Conservation (phyloP, 192 early-diverging fungal species). For the Coemansia sp. region DNA sequence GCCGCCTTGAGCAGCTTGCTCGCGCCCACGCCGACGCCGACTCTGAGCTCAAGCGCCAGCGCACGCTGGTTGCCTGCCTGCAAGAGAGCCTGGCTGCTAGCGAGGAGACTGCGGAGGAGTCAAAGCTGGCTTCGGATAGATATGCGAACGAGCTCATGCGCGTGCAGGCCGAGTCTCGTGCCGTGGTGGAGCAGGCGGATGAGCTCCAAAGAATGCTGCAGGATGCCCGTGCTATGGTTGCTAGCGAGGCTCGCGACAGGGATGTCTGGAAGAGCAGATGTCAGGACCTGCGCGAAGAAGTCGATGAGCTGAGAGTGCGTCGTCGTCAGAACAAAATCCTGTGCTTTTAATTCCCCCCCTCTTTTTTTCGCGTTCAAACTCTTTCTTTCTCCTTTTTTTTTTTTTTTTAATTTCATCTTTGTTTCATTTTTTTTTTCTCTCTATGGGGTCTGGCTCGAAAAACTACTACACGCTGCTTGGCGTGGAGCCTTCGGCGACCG, state of each 20-base stretch:
- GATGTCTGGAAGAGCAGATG: constrained; percentile 48
- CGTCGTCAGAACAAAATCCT: constrained; percentile 39
- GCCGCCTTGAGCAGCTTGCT: not conserved
- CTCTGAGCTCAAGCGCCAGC: constrained; percentile 17
- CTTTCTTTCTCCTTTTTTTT: not conserved
- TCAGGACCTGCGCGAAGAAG: constrained; percentile 47
- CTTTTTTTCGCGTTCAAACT: not conserved
- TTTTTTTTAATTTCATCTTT: not conserved
- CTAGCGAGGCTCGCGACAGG: constrained; percentile 42
- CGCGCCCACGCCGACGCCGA: constrained; percentile 5
- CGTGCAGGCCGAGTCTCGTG: constrained; percentile 41
- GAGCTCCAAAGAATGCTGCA: constrained; percentile 24
- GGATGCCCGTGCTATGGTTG: constrained; percentile 29
- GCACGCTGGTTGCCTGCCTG: constrained; percentile 17
- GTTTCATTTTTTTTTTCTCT: not conserved
- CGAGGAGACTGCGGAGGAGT: constrained; percentile 33
- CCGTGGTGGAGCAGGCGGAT: constrained; percentile 18
- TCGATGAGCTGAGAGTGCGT: constrained; percentile 29
- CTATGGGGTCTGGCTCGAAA: not conserved
- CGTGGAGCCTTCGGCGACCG: constrained; percentile 58
- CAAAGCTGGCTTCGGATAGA: constrained; percentile 22
- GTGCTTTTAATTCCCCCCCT: constrained; percentile 22
- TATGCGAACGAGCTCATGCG: constrained; percentile 42
- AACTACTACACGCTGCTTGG: constrained; percentile 71
- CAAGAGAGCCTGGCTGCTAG: constrained; percentile 15